Conservation (phyloP, 2,329 filamentous ascomycete species). For the Chrysoporthe puriensis region DNA sequence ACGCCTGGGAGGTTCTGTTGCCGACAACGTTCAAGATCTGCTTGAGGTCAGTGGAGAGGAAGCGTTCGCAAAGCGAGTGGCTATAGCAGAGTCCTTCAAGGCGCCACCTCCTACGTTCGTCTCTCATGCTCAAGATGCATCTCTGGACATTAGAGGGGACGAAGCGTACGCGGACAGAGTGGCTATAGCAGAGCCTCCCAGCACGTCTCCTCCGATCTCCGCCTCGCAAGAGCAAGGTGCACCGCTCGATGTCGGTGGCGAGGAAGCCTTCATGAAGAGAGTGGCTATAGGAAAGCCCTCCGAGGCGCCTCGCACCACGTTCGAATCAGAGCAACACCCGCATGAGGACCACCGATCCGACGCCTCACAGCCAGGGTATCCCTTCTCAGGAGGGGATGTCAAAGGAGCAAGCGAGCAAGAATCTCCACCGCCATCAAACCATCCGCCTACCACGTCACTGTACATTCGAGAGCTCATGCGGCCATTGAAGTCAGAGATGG, state of each 20-base stretch:
- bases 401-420: slow-evolving; percentile 38
- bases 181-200: slow-evolving; percentile 18
- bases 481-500: slow-evolving; percentile 70
- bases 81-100: slow-evolving; percentile 14
- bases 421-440: slow-evolving; percentile 56
- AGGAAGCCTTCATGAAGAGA: slow-evolving; percentile 4
- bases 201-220: background rate
- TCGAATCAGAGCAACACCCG: slow-evolving; percentile 27
- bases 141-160: slow-evolving; percentile 8
- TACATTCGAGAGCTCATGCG: slow-evolving; percentile 93
- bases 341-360: slow-evolving; percentile 28
- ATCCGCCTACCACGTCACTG: slow-evolving; percentile 74
- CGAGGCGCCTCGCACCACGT: slow-evolving; percentile 25
- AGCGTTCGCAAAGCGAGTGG: slow-evolving; percentile 6
- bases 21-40: background rate
- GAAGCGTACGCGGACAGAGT: background rate
- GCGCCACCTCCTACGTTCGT: background rate
- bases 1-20: background rate
- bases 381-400: background rate
- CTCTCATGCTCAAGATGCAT: background rate
- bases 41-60: slow-evolving; percentile 9
- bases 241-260: slow-evolving; percentile 1
- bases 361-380: background rate
- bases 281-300: slow-evolving; percentile 19
- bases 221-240: background rate